Evolutionary conservation across 23 red algal genomes (phyloP).

Genomic region (Gracilaria vermiculophylla): DNA sequence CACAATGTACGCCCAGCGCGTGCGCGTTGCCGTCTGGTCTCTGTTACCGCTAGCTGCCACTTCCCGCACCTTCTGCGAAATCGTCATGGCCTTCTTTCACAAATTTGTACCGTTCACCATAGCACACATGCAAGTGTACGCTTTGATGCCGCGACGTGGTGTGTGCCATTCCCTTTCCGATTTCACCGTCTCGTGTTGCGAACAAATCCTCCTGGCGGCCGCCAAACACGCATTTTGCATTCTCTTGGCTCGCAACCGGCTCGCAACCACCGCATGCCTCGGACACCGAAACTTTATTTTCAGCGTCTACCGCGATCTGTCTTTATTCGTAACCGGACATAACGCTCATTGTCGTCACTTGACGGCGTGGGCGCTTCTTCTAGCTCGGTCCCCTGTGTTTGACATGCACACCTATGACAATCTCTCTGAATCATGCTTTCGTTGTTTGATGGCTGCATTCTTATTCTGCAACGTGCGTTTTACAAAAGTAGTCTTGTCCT

Average conservation of each 20-base stretch:
- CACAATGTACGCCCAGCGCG: too few relatives aligned
- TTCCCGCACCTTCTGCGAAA: neutral
- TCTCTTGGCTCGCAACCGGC: neutral
- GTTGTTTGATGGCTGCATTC: neutral
- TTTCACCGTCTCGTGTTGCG: too few relatives aligned
- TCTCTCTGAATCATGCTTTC: neutral
- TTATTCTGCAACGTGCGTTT: neutral
- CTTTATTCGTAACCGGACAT: neutral
- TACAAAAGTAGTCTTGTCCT: neutral
- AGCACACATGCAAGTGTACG: too few relatives aligned
- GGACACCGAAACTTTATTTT: neutral
- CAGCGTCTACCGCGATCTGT: neutral
- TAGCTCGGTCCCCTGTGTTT: neutral
- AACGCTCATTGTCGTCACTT: neutral
- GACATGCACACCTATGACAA: neutral
- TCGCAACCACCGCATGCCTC: neutral
- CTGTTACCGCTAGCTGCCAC: neutral
- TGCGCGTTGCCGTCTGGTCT: neutral
- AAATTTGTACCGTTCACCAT: neutral
- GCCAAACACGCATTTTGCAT: neutral
- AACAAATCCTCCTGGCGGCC: neutral
- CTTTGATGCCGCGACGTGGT: too few relatives aligned
- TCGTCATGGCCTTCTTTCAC: neutral
- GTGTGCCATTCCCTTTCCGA: too few relatives aligned
- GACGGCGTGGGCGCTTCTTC: neutral